Percentiles rank a stretch among this genome's conserved stretches.
These are phyloP conservation scores for Pyrenochaeta sp. DNA, from an alignment of 2,329 filamentous ascomycete genomes.

Conservation along the genomic window DNA sequence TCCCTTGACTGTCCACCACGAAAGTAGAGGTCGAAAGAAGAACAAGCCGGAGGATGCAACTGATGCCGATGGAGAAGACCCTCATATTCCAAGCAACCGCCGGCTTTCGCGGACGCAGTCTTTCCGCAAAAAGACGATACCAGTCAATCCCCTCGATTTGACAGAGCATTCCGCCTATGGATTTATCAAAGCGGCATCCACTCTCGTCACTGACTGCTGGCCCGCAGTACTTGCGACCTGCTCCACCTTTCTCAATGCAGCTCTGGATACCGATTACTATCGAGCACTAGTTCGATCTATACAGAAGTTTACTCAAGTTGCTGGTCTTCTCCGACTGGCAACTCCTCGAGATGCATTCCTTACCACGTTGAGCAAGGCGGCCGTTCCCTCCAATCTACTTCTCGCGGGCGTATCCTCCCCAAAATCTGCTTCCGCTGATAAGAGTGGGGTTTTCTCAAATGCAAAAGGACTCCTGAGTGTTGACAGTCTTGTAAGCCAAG, in stretches of 20 bases:
- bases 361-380: slow-evolving; percentile 90
- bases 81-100: slow-evolving; percentile 26
- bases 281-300: slow-evolving; percentile 90
- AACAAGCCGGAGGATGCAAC: slow-evolving; percentile 49
- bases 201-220: slow-evolving; percentile 91
- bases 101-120: slow-evolving; percentile 69
- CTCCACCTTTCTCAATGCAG: slow-evolving; percentile 92
- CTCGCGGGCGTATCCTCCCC: slow-evolving; percentile 49
- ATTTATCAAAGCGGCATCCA: slow-evolving; percentile 78
- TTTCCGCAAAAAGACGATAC: slow-evolving; percentile 77
- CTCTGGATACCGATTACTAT: slow-evolving; percentile 92
- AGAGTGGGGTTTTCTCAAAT: slow-evolving; percentile 70
- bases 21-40: slow-evolving; percentile 57
- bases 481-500: slow-evolving; percentile 70
- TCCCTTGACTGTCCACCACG: slow-evolving; percentile 84
- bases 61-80: slow-evolving; percentile 31
- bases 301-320: slow-evolving; percentile 94
- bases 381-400: slow-evolving; percentile 79
- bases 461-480: slow-evolving; percentile 76
- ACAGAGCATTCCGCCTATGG: slow-evolving; percentile 74
- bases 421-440: slow-evolving; percentile 57
- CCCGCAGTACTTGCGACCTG: slow-evolving; percentile 93
- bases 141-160: slow-evolving; percentile 81
- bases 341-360: slow-evolving; percentile 94
- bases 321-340: slow-evolving; percentile 80